A percentile compares a stretch with the other conserved stretches of the same genome.
These are phyloP conservation scores for Podaxis sp. DNA, from an alignment of 768 basidiomycete genomes.

Conservation along the genomic window DNA sequence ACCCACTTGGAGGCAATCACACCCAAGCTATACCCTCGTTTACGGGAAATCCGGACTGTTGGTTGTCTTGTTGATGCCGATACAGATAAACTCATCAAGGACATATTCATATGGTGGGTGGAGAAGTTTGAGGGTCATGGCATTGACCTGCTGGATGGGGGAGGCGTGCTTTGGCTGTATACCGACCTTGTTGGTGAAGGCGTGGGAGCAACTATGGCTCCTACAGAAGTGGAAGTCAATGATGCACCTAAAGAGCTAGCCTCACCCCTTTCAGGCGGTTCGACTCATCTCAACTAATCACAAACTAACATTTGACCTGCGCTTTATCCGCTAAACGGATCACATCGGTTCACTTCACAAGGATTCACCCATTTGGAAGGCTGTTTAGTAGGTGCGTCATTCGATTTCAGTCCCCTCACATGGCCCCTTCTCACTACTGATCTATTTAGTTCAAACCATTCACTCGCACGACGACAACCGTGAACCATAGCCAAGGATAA, in stretches of 20 bases:
- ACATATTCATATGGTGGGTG: constrained; percentile 52
- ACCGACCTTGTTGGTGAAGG: constrained; percentile 20
- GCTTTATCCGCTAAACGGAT: not conserved
- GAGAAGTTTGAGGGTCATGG: constrained; percentile 45
- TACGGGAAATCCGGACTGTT: constrained; percentile 44
- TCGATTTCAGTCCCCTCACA: not conserved
- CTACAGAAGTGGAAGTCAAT: not conserved
- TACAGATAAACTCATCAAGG: constrained; percentile 36
- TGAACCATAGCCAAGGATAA: not conserved
- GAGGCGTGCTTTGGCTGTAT: constrained; percentile 49
- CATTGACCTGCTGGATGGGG: constrained; percentile 50
- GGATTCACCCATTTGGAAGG: not conserved
- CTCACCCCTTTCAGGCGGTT: not conserved
- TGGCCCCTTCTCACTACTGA: not conserved
- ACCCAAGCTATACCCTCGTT: constrained; percentile 35
- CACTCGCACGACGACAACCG: not conserved
- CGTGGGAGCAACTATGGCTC: not conserved
- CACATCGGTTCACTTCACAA: not conserved
- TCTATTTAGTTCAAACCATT: not conserved
- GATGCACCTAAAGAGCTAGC: not conserved
- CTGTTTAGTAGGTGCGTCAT: not conserved
- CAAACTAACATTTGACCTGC: not conserved
- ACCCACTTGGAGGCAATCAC: constrained; percentile 40
- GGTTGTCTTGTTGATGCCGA: constrained; percentile 44
- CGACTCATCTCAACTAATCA: not conserved